Conservation (phyloP, 169 alveolate species). For the Plasmodium vinckei region DNA sequence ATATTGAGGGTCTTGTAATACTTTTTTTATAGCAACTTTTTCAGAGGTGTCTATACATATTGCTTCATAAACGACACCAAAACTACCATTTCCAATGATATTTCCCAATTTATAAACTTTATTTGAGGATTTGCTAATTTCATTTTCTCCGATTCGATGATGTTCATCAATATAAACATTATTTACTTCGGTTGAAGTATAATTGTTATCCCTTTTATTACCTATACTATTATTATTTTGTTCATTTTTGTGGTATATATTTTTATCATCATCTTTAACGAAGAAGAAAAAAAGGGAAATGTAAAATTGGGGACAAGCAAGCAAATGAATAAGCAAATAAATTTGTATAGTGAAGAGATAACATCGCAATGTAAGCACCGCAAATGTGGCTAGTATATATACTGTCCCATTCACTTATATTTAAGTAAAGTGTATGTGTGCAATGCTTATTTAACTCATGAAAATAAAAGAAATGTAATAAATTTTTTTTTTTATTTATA, state of each 20-base stretch:
- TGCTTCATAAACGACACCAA: constrained; percentile 98
- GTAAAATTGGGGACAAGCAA: no score
- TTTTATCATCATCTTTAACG: constrained; percentile 22
- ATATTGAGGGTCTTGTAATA: constrained; percentile 95
- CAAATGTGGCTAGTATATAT: no score
- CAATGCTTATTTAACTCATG: no score
- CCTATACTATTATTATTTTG: background rate
- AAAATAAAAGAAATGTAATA: no score
- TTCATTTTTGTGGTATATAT: constrained; percentile 19
- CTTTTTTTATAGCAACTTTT: constrained; percentile 97
- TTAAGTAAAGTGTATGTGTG: no score
- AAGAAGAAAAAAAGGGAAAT: background rate
- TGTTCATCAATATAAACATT: constrained; percentile 8
- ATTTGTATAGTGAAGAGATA: no score
- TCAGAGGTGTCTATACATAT: constrained; percentile 94
- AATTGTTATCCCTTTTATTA: background rate
- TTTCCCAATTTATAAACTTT: constrained; percentile 86
- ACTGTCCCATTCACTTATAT: no score
- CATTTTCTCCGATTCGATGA: constrained; percentile 7
- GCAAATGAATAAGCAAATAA: no score
- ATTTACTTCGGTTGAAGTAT: background rate
- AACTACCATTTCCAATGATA: constrained; percentile 97
- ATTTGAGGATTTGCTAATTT: constrained; percentile 51
- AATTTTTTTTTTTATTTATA: no score
- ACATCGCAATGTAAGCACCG: no score